Evolutionary conservation across 805 yeast species (phyloP), one percentile per base, ranked within the genome.

Genomic region (Saccharomycopsis synnaedendra): DNA sequence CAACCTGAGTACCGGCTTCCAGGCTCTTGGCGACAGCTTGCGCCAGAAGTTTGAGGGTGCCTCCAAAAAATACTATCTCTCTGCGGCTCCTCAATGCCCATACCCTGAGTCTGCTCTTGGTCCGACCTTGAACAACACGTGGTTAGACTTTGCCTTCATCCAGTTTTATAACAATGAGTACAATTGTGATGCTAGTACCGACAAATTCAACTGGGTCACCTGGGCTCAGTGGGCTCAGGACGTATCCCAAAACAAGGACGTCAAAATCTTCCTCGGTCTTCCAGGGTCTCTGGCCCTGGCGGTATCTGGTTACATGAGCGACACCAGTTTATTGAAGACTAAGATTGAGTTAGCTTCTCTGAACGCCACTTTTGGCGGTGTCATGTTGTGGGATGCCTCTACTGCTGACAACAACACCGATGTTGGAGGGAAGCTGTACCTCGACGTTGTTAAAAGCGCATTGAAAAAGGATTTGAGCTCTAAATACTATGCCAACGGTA

Each of bases 51-150:
- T 47, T n/a, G 42, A 49, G 29, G 40, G 40, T 10, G 57, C 39
- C 32, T 54, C 69, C 42, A 77, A 74, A 59, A 53, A 57, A 28
- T 76, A 73, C 64, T 76, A 74, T 58, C 62, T 80, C 41, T 70
- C 81, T 43, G 82, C 82, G 49, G 80, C 86, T 43, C 86, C 85
- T 8, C 85, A 78, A 60, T 80, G 86, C 62, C 77, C 76, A 7
- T 69, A 70, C 57, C 82, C 82, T n/a, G 85, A 80, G 58, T 70
- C 64, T 19, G 60, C 63, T 41, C 59, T 68, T 38, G 71, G 71
- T 47, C 62, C 64, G 44, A 61, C 72, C 35, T 56, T 74, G 41
- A 58, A 60, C 38, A 63, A 60, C n/a, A 71, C 78, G n/a, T 65
- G 68, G 36, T 60, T 80, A 53, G 85, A 80, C 58, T 76, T 73